Evolutionary conservation across 2,329 filamentous ascomycete genomes (phyloP), one percentile per base, ranked within the genome.

Genomic region (Geosmithia morbida): DNA sequence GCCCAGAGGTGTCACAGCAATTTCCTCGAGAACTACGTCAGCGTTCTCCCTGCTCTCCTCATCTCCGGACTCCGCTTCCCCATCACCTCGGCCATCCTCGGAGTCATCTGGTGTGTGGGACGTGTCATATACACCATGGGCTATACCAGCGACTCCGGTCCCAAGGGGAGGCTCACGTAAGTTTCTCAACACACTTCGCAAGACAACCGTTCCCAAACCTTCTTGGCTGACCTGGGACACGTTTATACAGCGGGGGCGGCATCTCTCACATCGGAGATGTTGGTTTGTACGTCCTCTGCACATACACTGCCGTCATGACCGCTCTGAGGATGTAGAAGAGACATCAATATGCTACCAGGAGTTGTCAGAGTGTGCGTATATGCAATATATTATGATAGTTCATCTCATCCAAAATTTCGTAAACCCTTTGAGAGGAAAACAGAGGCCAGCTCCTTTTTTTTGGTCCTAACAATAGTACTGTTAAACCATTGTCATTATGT

Each of bases 1-100:
- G 71, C 74, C 46, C 77, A 81, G 56, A 74, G 76, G 44, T 71
- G 77, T 10, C 80, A 84, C 59, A 63, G 67, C 54, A 82, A 83
- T 67, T 83, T 71, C 63, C 69, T 68, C 52, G 81, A 84, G 67
- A 80, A 77, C 62, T 65, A 75, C 37, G 63, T 71, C 8, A 66
- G 75, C 3, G 67, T 75, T 57, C 56, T 82, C 11, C 66, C 63
- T 19, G 62, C 68, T 20, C 63, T 81, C 11, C 59, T 80, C 50
- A 67, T 83, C 54, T 63, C 74, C 10, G 79, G 80, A 30, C 57
- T 81, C 20, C 59, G 61, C 39, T 79, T 67, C 59, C 81, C 80
- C 2, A 49, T 69, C 6, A 60, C 64, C 18, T 66, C 72, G 29
- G 72, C 74, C 17, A 56, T 54, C 10, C 55, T 78, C 26, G 78